phyloP scores from a whole-genome alignment of 441 rosid species.

The Populus trichocarpa region DNA sequence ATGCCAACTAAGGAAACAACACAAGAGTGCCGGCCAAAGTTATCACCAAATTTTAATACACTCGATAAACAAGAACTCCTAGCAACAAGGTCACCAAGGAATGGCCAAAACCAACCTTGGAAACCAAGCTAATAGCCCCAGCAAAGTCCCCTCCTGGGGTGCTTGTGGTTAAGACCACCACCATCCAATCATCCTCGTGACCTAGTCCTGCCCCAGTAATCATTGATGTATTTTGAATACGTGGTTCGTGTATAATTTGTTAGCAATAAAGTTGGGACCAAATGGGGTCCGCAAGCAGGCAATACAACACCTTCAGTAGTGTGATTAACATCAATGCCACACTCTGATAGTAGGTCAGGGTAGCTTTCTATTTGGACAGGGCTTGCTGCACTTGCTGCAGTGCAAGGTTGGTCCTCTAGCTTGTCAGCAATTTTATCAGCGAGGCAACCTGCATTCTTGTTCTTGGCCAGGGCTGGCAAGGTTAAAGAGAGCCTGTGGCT shows the following conservation, averaged over 20 bases:
- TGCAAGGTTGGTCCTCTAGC: constrained; percentile 51
- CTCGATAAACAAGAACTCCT: constrained; percentile 11
- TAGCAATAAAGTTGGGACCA: constrained; percentile 57
- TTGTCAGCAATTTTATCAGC: constrained; percentile 59
- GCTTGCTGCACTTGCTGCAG: constrained; percentile 21
- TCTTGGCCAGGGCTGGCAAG: constrained; percentile 26
- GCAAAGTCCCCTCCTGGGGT: constrained; percentile 47
- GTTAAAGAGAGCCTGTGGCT: constrained; percentile 48
- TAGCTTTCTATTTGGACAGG: constrained; percentile 38
- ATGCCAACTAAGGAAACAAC: not conserved
- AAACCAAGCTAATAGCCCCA: constrained; percentile 19
- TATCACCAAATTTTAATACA: not conserved
- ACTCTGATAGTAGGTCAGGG: constrained; percentile 44
- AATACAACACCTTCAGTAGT: constrained; percentile 52
- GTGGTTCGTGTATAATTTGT: constrained; percentile 62
- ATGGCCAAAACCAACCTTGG: constrained; percentile 13
- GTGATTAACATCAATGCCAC: constrained; percentile 48
- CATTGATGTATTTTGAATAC: constrained; percentile 49
- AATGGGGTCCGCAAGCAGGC: constrained; percentile 59
- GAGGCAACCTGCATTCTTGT: constrained; percentile 25
- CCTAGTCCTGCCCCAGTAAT: constrained; percentile 61
- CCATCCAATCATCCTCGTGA: constrained; percentile 77
- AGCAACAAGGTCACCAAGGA: constrained; percentile 11
- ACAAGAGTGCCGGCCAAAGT: not conserved
- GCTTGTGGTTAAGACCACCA: constrained; percentile 45